Percentiles rank a stretch among this genome's conserved stretches.
These are phyloP conservation scores for Sporisorium graminicola DNA, from an alignment of 1,284 basidiomycete genomes.

Conservation along the genomic window DNA sequence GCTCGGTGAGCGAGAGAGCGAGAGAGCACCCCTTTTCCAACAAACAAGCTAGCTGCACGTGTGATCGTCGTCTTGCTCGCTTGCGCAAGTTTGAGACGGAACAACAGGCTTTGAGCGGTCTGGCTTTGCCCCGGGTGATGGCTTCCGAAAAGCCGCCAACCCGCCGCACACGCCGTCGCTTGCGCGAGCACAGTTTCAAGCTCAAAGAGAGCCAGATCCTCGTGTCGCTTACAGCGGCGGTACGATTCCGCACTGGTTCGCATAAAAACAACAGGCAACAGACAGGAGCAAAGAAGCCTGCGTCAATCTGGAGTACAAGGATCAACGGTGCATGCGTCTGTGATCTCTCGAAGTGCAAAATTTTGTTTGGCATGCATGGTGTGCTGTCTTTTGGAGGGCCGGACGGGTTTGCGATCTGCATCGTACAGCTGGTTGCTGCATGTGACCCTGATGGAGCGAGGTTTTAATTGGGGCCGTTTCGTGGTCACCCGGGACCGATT, in stretches of 20 bases:
- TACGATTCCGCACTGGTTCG: too few relatives aligned
- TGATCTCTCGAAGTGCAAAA: neutral
- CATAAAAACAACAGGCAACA: neutral
- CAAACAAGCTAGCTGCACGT: neutral
- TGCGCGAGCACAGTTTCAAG: neutral
- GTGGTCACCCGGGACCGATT: too few relatives aligned
- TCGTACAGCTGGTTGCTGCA: neutral
- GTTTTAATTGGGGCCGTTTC: too few relatives aligned
- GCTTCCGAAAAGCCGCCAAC: slow-evolving; percentile 2
- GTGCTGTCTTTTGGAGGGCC: neutral
- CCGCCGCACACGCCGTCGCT: neutral
- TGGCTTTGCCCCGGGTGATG: neutral
- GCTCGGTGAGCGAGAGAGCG: neutral
- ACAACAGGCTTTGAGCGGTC: too few relatives aligned
- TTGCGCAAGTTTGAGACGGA: too few relatives aligned
- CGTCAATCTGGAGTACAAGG: neutral
- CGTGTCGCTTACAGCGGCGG: too few relatives aligned
- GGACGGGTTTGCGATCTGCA: slow-evolving; percentile 7
- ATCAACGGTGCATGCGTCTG: slow-evolving; percentile 1
- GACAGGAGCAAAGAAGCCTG: neutral
- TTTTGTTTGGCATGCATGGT: neutral
- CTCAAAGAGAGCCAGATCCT: too few relatives aligned
- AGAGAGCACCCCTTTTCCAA: neutral
- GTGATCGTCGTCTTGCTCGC: neutral
- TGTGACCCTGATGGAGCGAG: neutral